These are phyloP conservation scores for Eragrostis tef DNA, from an alignment of 202 grass and related monocot genomes.

Conservation along the genomic window DNA sequence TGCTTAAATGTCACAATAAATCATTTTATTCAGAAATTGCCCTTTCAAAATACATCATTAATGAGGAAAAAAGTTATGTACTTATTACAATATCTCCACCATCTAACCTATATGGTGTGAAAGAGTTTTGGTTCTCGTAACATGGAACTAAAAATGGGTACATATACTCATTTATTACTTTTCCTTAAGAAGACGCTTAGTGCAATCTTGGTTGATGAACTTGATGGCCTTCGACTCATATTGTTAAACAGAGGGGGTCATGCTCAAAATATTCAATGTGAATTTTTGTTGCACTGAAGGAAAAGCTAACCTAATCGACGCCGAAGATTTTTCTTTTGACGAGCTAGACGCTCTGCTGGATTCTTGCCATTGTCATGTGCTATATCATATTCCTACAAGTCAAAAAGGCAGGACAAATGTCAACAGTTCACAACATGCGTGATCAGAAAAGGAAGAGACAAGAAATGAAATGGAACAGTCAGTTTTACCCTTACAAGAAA, in stretches of 20 bases:
- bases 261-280: conserved; percentile 8
- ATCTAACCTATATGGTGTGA: background rate
- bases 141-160: background rate
- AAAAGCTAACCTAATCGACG: conserved; percentile 82
- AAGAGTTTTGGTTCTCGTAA: background rate
- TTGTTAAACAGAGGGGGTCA: background rate
- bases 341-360: conserved; percentile 83
- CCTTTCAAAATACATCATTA: background rate
- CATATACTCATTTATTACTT: background rate
- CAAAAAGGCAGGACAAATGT: conserved; percentile 25
- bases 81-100: background rate
- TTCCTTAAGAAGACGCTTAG: background rate
- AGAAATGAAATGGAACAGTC: conserved; percentile 32
- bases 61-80: background rate
- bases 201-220: background rate
- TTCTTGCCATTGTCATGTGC: conserved; percentile 81
- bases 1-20: background rate
- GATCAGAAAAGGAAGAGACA: background rate
- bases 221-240: background rate
- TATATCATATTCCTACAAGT: conserved; percentile 88
- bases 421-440: conserved; percentile 20
- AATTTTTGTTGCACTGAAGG: background rate
- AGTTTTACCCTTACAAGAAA: conserved; percentile 32
- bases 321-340: conserved; percentile 95
- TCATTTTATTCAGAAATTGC: background rate